A percentile compares a stretch with the other conserved stretches of the same genome.
Conservation (phyloP, 73 alveolate species). For the Uronychia setigera region DNA sequence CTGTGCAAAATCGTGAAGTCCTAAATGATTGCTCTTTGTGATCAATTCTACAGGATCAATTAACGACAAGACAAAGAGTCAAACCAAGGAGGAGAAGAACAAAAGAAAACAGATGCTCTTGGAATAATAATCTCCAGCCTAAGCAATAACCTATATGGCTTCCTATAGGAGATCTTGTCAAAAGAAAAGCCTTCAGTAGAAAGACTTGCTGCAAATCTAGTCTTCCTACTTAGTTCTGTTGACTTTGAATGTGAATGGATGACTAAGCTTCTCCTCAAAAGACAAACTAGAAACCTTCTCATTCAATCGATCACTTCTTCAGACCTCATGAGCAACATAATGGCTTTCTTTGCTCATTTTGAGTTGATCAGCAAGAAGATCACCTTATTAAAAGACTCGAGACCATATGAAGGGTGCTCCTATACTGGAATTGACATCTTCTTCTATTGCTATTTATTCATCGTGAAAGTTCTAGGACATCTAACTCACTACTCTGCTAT, state of each 20-base stretch:
- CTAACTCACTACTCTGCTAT: neutral
- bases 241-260: neutral
- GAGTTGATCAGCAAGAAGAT: neutral
- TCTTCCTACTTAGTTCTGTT: neutral
- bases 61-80: no score
- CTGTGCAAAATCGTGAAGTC: neutral
- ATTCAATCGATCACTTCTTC: neutral
- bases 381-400: neutral
- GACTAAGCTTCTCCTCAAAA: neutral
- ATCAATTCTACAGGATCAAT: neutral
- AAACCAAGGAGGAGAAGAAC: neutral
- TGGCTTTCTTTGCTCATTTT: neutral
- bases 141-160: neutral
- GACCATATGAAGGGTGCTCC: neutral
- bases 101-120: neutral
- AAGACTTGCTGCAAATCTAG: neutral
- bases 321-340: neutral
- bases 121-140: neutral
- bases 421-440: neutral
- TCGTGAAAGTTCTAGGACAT: neutral
- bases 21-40: neutral
- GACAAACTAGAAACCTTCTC: neutral
- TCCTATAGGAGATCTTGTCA: neutral
- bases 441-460: neutral
- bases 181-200: neutral